Evolutionary conservation across 1,284 basidiomycete genomes (phyloP), one percentile per base, ranked within the genome.

Genomic region (Irpex sp.): DNA sequence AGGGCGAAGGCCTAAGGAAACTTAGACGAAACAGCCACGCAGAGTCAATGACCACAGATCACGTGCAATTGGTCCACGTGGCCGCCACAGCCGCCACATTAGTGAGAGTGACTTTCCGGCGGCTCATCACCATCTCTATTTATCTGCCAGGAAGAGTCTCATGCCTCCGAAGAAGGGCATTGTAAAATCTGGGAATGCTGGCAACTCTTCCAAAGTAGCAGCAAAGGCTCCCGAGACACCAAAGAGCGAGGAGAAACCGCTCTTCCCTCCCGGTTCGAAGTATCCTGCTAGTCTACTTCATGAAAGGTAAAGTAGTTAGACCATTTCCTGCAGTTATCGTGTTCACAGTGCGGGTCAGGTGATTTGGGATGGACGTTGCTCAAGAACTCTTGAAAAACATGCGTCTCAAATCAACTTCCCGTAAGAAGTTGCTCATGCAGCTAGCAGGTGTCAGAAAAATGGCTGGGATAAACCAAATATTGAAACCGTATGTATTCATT

Each of bases 191-290:
- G 93, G 93, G 53, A 94, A 94, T 74, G 89, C 92, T 15, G 92
- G 92, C 50, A 94, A 93, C 71, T 91, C 90, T 0, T 83, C 86
- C 46, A 94, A 93, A 71, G 67, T 78, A 36, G 70, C 77, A 19
- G 79, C 80, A 26, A 62, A 73, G 59, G 62, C 64, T 17, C 46
- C 56, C 55, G 70, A 65, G 31, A 61, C 39, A 64, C 68, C 57
- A 2, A 57, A 60, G 9, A 17, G 68, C 13, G 76, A 75, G 21
- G 80, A 80, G 62, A 84, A 82, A 62, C 79, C 89, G 0, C 77
- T 95, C 31, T 95, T 95, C 70, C 92, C 92, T 47, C 78, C 85
- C 11, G 92, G 93, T 13, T 94, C 85, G 68, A 95, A 95, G 76
- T 88, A 83, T 61, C 94, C 94, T 2, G 71, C 93, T 51, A 88